phyloP scores from a whole-genome alignment of 495 filamentous ascomycete species.

The Neohortaea acidophila region DNA sequence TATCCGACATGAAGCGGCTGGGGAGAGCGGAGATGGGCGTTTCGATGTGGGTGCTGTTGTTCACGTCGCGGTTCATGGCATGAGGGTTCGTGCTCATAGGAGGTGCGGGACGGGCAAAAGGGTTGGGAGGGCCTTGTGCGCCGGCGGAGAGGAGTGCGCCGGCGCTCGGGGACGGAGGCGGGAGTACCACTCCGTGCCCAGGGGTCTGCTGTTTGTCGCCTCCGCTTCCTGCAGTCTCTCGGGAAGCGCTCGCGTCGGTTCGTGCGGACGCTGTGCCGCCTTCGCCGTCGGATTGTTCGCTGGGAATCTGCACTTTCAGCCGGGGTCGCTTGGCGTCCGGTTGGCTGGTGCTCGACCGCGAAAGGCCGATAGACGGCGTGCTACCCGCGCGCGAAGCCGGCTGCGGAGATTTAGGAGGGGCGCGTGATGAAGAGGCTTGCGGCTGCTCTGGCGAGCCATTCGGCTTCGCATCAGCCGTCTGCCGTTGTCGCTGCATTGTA shows the following conservation, averaged over 20 bases:
- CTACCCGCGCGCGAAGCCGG: conserved; percentile 20
- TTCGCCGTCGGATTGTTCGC: conserved; percentile 70
- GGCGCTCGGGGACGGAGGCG: conserved; percentile 82
- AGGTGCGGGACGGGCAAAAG: conserved; percentile 73
- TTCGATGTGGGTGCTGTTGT: conserved; percentile 43
- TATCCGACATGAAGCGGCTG: conserved; percentile 72
- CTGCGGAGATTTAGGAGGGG: conserved; percentile 9
- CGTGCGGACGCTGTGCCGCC: conserved; percentile 64
- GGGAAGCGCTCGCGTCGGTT: conserved; percentile 45
- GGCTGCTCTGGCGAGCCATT: conserved; percentile 16
- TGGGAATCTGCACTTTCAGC: conserved; percentile 86
- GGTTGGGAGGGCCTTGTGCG: conserved; percentile 84
- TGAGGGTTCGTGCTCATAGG: conserved; percentile 43
- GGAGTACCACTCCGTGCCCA: conserved; percentile 58
- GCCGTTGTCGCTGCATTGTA: conserved; percentile 30
- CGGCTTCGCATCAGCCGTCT: conserved; percentile 14
- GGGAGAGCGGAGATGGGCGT: conserved; percentile 97
- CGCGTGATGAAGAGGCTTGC: conserved; percentile 6
- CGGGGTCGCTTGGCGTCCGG: conserved; percentile 52
- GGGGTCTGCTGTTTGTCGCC: conserved; percentile 33
- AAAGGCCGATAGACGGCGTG: conserved; percentile 12
- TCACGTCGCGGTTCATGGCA: conserved; percentile 30
- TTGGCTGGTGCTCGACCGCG: conserved; percentile 55
- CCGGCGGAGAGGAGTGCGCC: conserved; percentile 78
- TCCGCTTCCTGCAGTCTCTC: conserved; percentile 32